Percentiles rank a stretch among this genome's conserved stretches.
These are phyloP conservation scores for Eimeria acervulina DNA, from an alignment of 169 alveolate species.

Conservation along the genomic window DNA sequence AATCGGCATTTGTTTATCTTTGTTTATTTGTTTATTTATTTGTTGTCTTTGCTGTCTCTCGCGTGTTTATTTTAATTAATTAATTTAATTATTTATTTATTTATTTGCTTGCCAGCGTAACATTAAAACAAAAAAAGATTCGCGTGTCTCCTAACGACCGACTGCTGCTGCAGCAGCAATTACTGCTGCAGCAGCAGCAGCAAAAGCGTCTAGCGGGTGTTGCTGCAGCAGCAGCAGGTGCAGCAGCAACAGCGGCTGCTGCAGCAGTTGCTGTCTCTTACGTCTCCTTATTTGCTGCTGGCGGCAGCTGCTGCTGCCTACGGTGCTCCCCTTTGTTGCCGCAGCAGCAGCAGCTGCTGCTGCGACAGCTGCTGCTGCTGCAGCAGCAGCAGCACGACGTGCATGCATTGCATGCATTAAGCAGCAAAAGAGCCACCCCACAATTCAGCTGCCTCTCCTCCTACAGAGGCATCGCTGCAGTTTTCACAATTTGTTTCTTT, in stretches of 20 bases:
- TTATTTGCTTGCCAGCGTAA: too few species aligned
- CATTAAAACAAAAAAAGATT: not conserved
- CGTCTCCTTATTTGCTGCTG: not conserved
- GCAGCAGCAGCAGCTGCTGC: not conserved
- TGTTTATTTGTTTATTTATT: too few species aligned
- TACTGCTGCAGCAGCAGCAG: not conserved
- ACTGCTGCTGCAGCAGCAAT: not conserved
- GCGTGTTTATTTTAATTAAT: not conserved
- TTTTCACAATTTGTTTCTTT: not conserved
- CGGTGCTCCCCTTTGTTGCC: not conserved
- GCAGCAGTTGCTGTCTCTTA: too few species aligned
- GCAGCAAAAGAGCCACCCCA: slow-evolving; percentile 25
- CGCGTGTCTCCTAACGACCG: not conserved
- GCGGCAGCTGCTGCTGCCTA: not conserved
- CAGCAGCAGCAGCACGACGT: slow-evolving; percentile 25
- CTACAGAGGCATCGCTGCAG: not conserved
- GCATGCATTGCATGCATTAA: slow-evolving; percentile 38
- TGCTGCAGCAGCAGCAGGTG: slow-evolving; percentile 44
- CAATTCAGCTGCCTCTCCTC: not conserved
- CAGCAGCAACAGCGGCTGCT: not conserved
- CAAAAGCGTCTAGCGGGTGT: not conserved
- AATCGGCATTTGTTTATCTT: too few species aligned
- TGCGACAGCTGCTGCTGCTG: not conserved
- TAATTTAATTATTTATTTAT: too few species aligned
- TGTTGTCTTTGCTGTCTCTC: not conserved